Percentiles rank a stretch among this genome's conserved stretches.
Conservation (phyloP, 148 eudicot genomes). For the Rhododendron molle region DNA sequence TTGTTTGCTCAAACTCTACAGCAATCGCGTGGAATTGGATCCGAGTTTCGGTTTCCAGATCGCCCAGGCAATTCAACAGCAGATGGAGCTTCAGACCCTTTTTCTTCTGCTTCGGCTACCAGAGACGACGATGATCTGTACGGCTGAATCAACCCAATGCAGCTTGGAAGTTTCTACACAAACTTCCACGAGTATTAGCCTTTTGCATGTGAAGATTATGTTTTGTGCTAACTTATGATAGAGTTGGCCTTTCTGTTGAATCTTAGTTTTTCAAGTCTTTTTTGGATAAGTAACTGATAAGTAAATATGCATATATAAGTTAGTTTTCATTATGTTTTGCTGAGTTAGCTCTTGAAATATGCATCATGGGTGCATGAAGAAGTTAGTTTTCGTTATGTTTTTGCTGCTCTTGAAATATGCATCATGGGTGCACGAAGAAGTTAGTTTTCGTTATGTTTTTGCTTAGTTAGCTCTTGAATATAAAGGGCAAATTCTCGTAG, state of each 20-base stretch:
- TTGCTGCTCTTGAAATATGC: background rate
- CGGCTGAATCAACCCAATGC: conserved; percentile 5
- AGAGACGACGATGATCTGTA: conserved; percentile 31
- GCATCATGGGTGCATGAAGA: background rate
- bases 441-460: no score
- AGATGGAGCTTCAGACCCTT: conserved; percentile 25
- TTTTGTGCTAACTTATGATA: background rate
- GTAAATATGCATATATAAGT: background rate
- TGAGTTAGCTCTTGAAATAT: background rate
- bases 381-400: background rate
- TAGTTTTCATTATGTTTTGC: background rate
- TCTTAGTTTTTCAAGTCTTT: background rate
- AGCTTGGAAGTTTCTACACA: background rate
- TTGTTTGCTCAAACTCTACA: conserved; percentile 35
- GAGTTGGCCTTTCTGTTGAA: background rate
- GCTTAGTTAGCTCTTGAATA: no score
- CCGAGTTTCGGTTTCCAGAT: conserved; percentile 35
- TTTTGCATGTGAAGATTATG: background rate
- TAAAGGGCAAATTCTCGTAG: no score
- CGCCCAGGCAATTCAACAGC: conserved; percentile 13
- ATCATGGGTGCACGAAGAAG: no score
- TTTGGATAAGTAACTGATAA: background rate
- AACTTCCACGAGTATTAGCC: background rate
- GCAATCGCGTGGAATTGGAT: conserved; percentile 35
- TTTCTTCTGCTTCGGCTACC: conserved; percentile 16